Base-by-base conservation (phyloP, 805 yeast genomes). In the Millerozyma acaciae region DNA sequence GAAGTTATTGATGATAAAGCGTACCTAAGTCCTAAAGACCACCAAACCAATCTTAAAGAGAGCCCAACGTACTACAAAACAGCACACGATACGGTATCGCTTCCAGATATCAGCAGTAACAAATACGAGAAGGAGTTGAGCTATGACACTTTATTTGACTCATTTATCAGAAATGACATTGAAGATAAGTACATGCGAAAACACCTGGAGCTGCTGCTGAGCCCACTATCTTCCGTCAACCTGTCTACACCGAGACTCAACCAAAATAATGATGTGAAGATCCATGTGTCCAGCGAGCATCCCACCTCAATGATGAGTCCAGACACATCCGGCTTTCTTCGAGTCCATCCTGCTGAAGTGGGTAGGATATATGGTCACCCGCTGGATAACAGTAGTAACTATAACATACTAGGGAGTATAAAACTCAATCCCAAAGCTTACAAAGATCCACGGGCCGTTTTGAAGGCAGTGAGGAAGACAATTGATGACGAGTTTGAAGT, bases 401-500 rank as follows among this genome's bases (percentile, higher is more conserved):
- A 12, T 17, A 16, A 13, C 3, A 30, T 32, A 12, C 16, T 35
- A 14, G 42, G 42, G 8, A 10, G 16, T 8, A 16, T 34, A 18
- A 24, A 16, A 2, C 24, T 38, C 10, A 31, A 17, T 9, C 21
- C 31, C 6, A 12, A 12, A 8, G 21, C 16, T n/a, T 19, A 19
- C 22, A 28, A 9, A 16, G 21, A 28, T 10, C 23, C 32, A 8
- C 19, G 14, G 15, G 16, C 22, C 16, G 25, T 28, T 7, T 18
- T 21, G 16, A 15, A 25, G 25, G 31, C 44, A 5, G 47, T 50
- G 5, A 35, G 21, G 10, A 17, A 17, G n/a, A 35, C 51, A 4
- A 33, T 48, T 8, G 21, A 28, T 8, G 33, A 32, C 7, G 55
- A 50, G 31, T 39, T 47, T 24, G 35, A 37, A 5, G 27, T 45